Conservation (phyloP, 139 green algal genomes). For the Eudorina sp. region DNA sequence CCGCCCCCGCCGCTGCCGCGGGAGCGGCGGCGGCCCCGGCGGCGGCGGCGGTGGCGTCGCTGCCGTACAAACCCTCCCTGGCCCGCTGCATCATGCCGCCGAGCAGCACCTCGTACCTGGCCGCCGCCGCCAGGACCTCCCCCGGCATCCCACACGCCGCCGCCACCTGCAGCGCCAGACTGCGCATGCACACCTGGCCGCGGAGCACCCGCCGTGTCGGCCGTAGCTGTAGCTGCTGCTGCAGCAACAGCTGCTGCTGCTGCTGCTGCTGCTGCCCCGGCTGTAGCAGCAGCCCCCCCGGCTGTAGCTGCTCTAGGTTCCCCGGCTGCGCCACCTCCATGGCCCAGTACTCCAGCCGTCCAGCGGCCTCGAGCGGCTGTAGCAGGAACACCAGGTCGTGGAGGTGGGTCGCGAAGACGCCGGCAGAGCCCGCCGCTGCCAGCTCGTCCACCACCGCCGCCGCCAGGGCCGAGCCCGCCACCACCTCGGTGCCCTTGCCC, state of each 20-base stretch:
- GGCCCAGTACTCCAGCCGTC: slow-evolving; percentile 18
- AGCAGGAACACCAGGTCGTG: slow-evolving; percentile 81
- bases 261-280: background rate
- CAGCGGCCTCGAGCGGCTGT: slow-evolving; percentile 16
- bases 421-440: slow-evolving; percentile 47
- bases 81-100: slow-evolving; percentile 1
- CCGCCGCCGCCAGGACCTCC: slow-evolving; percentile 9
- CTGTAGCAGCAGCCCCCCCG: background rate
- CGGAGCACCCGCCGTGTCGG: slow-evolving; percentile 22
- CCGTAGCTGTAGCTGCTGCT: background rate
- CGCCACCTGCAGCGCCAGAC: slow-evolving; percentile 37
- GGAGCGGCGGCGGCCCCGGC: background rate
- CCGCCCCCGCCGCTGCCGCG: background rate
- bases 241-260: background rate
- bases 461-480: slow-evolving; percentile 75
- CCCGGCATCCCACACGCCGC: background rate
- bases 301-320: background rate
- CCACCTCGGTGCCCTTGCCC: slow-evolving; percentile 93
- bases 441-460: slow-evolving; percentile 81
- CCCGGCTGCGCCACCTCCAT: slow-evolving; percentile 51
- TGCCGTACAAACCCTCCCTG: background rate
- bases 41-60: background rate
- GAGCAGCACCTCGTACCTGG: background rate
- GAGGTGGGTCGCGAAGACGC: slow-evolving; percentile 93
- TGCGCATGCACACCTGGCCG: slow-evolving; percentile 20